phyloP scores from a whole-genome alignment of 2,329 filamentous ascomycete genomes.

The Apiospora sp. region DNA sequence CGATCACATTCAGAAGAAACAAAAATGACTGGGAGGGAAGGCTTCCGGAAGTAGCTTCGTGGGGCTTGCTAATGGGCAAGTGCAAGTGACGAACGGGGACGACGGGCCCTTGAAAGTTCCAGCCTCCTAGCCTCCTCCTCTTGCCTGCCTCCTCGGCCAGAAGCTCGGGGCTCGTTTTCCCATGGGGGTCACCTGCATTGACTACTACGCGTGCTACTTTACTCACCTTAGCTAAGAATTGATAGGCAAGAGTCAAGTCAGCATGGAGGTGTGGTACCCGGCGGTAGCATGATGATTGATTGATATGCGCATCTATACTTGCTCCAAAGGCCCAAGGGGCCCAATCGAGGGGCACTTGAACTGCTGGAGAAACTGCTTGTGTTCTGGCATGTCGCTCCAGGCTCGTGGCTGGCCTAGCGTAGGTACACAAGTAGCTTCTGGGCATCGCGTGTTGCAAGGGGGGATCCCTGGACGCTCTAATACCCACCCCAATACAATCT shows the following conservation, averaged over 20 bases:
- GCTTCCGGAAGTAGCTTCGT: constrained; percentile 19
- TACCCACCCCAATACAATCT: constrained; percentile 17
- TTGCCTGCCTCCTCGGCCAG: background rate
- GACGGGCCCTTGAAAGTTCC: constrained; percentile 8
- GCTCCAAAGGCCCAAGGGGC: background rate
- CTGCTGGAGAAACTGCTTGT: background rate
- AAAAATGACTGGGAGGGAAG: constrained; percentile 15
- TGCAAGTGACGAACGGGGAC: background rate
- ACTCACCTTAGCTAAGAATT: background rate
- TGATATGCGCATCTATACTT: background rate
- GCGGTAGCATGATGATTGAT: background rate
- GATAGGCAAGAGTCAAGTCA: background rate
- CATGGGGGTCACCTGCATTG: background rate
- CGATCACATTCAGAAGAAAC: constrained; percentile 14
- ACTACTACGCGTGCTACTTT: background rate
- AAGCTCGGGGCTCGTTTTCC: background rate
- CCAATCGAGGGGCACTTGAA: constrained; percentile 8
- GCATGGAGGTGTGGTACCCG: background rate
- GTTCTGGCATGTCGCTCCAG: constrained; percentile 12
- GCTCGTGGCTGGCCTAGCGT: constrained; percentile 12
- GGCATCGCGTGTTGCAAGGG: constrained; percentile 17
- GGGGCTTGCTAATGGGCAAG: constrained; percentile 14
- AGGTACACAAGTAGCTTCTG: constrained; percentile 1
- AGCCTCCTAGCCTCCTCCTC: background rate
- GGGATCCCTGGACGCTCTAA: background rate